Evolutionary conservation across 768 basidiomycete species (phyloP).

Genomic region (Leccinum subgranulosum): DNA sequence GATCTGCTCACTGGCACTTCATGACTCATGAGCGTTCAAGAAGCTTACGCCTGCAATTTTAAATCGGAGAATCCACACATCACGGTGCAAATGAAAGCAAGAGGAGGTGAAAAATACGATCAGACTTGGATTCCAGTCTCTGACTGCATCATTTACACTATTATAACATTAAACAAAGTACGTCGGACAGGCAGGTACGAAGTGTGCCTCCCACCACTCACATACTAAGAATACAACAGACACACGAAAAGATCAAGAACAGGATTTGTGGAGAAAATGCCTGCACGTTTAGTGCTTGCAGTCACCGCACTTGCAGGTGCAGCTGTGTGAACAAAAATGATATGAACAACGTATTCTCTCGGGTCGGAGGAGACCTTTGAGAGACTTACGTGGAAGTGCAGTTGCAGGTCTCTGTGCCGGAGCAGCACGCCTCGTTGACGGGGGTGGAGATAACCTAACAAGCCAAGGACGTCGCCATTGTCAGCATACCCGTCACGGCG

Average conservation of each 20-base stretch:
- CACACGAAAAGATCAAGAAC: neutral
- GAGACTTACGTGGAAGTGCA: conserved; percentile 12
- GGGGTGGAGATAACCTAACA: conserved; percentile 8
- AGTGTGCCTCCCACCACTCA: neutral
- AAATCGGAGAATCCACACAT: neutral
- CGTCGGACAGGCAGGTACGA: neutral
- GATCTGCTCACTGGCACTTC: neutral
- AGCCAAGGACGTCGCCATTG: neutral
- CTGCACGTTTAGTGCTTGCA: conserved; percentile 17
- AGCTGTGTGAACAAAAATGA: neutral
- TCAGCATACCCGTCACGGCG: neutral
- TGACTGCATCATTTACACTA: neutral
- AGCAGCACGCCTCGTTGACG: conserved; percentile 22
- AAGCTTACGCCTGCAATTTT: neutral
- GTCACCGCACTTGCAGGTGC: conserved; percentile 16
- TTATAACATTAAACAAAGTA: neutral
- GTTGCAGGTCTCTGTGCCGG: conserved; percentile 1
- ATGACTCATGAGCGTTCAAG: neutral
- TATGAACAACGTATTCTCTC: neutral
- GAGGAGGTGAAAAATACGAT: neutral
- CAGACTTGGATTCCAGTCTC: neutral
- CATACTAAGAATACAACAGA: neutral
- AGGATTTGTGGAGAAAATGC: neutral
- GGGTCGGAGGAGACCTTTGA: neutral
- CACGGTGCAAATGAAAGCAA: neutral